Evolutionary conservation across 2,329 filamentous ascomycete species (phyloP), one percentile per base, ranked within the genome.

Genomic region (Tolypocladium sp.): DNA sequence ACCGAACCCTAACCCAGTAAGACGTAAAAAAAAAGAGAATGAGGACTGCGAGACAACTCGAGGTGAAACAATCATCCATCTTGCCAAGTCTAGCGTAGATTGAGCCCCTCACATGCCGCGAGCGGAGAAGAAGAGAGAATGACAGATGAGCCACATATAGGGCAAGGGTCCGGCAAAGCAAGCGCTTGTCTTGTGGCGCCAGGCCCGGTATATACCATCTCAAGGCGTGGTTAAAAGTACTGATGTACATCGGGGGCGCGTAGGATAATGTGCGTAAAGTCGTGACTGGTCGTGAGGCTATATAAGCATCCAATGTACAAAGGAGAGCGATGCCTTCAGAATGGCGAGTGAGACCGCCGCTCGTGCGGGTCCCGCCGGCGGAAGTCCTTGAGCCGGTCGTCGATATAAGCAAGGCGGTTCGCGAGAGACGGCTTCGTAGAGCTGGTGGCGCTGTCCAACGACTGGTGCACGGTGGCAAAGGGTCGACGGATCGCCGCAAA

Each of bases 391-490:
- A 85, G 77, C 42, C 82, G 79, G 63, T 83, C 78, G 65, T 85
- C 82, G 54, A 85, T 78, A 62, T 85, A 84, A 5, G 82, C 81
- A 58, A 85, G 71, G 13, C 81, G 79, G 41, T 76, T 77, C 27
- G 78, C 75, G 51, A 85, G 69, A 42, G 77, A 78, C 17, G 77
- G 71, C 59, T 75, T 73, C 27, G 74, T 69, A 8, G 71, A 66
- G n/a, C 71, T 65, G 6, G 70, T 59, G 44, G 66, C 70, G 25
- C 71, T 67, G 46, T 75, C 74, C 4, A 66, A 62, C 25, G 74
- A 69, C 63, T 81, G 79, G 63, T 85, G 82, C 41, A 85, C 74
- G 0, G 83, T 87, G 13, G 83, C 79, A 68, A 83, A 86, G 2
- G 81, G 81, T 35, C 79, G 76, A 5, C 77, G 75, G 59, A 79